Base-by-base conservation (phyloP, 129 eudicot species). In the Pulicaria dysenterica region DNA sequence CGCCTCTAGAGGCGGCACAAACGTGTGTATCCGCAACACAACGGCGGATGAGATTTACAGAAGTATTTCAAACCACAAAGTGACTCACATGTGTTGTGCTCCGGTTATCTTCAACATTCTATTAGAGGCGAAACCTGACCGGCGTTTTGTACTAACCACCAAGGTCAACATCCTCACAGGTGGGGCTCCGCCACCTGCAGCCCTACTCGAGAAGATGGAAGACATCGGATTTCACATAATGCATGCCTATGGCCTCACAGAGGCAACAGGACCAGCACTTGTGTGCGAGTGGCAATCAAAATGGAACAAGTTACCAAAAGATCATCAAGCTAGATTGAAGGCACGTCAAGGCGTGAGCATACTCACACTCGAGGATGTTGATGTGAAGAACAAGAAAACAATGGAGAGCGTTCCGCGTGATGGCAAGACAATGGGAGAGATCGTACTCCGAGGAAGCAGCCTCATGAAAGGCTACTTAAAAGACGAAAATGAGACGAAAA, bases 51-150 rank as follows among this genome's bases (percentile, higher is more conserved):
- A 78, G 47, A 85, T 88, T 67, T 82, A 76, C 53, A 56, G 58
- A 8, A 69, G 38, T 59, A 88, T 88, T 2, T 45, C 51, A 1
- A 6, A 48, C 14, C 90, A 88, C 63, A 73, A 58, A 2, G 95
- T 88, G 67, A 85, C 90, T 0, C 95, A 88, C 81, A 82, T 87
- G 87, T 87, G 90, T 50, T 80, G 85, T 14, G 90, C 94, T 4
- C 89, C 94, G 0, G 15, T 80, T 2, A 78, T 87, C 2, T 76
- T 87, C 68, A 87, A 74, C 75, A 85, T 79, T 24, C 66, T 82
- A 1, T 38, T 82, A 16, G 85, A 85, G 12, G 87, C 85, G 0
- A 40, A 75, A 57, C 65, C 84, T 0, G 73, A 76, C 39, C 81
- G 79, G 16, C 80, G 79, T 13, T 48, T 76, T 58, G 70, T 36